Conservation (phyloP, 2,329 filamentous ascomycete species). For the Lasiodiplodia theobromae region DNA sequence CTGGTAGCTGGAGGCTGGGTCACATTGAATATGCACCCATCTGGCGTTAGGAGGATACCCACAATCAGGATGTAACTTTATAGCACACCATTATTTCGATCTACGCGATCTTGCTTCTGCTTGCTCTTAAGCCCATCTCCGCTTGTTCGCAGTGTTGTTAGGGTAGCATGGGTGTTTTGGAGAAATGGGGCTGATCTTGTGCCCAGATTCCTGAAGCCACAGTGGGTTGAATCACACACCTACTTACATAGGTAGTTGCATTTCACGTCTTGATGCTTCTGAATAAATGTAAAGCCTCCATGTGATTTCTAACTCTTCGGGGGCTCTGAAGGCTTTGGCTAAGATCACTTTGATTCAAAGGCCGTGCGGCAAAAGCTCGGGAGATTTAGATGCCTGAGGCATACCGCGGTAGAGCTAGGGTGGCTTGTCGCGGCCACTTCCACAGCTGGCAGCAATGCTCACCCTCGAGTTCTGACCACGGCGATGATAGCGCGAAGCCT, state of each 20-base stretch:
- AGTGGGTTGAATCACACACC: background rate
- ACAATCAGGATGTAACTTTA: slow-evolving; percentile 26
- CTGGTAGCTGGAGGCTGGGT: slow-evolving; percentile 29
- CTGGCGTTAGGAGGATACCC: slow-evolving; percentile 30
- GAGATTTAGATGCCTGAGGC: background rate
- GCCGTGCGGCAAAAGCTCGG: slow-evolving; percentile 14
- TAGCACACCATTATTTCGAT: slow-evolving; percentile 2
- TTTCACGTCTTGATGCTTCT: no score
- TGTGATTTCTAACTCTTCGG: no score
- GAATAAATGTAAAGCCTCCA: no score
- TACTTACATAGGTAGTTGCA: no score
- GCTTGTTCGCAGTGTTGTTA: background rate
- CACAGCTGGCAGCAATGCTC: slow-evolving; percentile 10
- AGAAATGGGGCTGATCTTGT: background rate
- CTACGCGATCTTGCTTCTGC: background rate
- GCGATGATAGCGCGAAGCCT: slow-evolving; percentile 25
- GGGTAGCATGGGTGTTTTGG: background rate
- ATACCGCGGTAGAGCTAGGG: slow-evolving; percentile 21
- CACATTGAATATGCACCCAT: slow-evolving; percentile 24
- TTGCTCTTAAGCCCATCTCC: background rate
- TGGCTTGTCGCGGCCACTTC: slow-evolving; percentile 23
- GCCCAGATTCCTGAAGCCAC: background rate
- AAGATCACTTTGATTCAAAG: background rate
- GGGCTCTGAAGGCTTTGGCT: background rate
- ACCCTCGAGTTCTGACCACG: slow-evolving; percentile 5